Conservation (phyloP, 2,329 filamentous ascomycete species). For the Penicillium sp. region DNA sequence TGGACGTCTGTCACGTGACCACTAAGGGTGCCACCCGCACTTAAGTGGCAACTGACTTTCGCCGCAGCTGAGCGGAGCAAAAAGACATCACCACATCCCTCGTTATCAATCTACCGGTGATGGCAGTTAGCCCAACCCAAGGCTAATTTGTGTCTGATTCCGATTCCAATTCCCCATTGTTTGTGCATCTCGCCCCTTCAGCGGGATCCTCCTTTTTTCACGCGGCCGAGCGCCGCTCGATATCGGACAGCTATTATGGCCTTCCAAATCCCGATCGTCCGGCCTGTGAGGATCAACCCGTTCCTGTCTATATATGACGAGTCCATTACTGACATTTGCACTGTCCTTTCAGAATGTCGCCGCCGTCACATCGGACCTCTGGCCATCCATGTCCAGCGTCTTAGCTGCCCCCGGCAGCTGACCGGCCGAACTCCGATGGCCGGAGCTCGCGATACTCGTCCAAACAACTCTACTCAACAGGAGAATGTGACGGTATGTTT, state of each 20-base stretch:
- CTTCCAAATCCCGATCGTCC: constrained; percentile 46
- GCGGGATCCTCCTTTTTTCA: constrained; percentile 16
- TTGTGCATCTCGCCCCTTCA: neutral
- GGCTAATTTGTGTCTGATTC: constrained; percentile 4
- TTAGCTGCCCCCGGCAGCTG: constrained; percentile 36
- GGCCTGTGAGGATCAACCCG: constrained; percentile 39
- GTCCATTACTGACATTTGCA: constrained; percentile 10
- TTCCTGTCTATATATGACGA: neutral
- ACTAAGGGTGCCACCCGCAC: constrained; percentile 16
- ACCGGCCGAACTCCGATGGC: constrained; percentile 20
- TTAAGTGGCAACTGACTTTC: constrained; percentile 31
- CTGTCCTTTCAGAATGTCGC: constrained; percentile 41
- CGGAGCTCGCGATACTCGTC: constrained; percentile 10
- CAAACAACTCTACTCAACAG: constrained; percentile 13
- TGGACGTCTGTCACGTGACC: constrained; percentile 22
- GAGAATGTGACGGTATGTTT: constrained; percentile 20
- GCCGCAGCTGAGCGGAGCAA: constrained; percentile 28
- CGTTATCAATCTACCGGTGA: constrained; percentile 18
- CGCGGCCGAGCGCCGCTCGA: constrained; percentile 38
- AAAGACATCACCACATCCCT: constrained; percentile 17
- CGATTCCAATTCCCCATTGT: too few relatives aligned
- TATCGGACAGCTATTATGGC: constrained; percentile 48
- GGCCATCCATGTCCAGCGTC: constrained; percentile 41
- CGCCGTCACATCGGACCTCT: constrained; percentile 41
- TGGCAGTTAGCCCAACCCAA: constrained; percentile 20